Evolutionary conservation across 805 yeast genomes (phyloP), one percentile per base, ranked within the genome.

Genomic region (Yarrowia osloensis): DNA sequence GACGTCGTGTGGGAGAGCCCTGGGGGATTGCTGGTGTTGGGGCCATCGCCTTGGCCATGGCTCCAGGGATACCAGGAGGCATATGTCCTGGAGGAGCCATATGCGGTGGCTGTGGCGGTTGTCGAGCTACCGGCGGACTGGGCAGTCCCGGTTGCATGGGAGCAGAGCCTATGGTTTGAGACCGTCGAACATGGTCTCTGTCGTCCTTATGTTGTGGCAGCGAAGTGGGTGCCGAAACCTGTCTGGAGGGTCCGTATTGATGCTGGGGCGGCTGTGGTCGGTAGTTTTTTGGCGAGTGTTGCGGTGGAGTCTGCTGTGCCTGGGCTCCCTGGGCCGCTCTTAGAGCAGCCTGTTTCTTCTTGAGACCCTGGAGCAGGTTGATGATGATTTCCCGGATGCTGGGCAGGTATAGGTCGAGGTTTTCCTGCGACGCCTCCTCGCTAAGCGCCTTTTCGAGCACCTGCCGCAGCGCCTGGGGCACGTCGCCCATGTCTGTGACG

Each of bases 401-500:
- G 0, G 98, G 98, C 50, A 92, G 80, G 74, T 88, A 94, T 69
- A 82, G 77, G 70, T 93, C 97, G 67, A 93, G 80, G 47, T 89
- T 88, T 66, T 86, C 90, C 72, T 90, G 96, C 3, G 95, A 87
- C 0, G 97, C 96, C 12, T 87, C 85, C 71, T 90, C 91, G 67
- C 96, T 86, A 5, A 95, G 79, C 0, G 98, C 96, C 59, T 87
- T 87, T 73, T 95, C 99, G 50, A 95, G 77, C 2, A 95, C 90
- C 6, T 82, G 81, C 65, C 99, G 81, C 39, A 95, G 79, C 15
- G 88, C 85, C 68, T 84, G 87, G 0, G 99, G 98, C 1, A 95
- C 97, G 73, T 94, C 97, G 1, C 97, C 95, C 29, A 95, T 79
- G 74, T 91, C 97, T 13, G 69, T 70, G 9, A 89, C 88, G 70